These are phyloP conservation scores for Dactylellina drechsleri DNA, from an alignment of 2,329 filamentous ascomycete genomes.

Conservation along the genomic window DNA sequence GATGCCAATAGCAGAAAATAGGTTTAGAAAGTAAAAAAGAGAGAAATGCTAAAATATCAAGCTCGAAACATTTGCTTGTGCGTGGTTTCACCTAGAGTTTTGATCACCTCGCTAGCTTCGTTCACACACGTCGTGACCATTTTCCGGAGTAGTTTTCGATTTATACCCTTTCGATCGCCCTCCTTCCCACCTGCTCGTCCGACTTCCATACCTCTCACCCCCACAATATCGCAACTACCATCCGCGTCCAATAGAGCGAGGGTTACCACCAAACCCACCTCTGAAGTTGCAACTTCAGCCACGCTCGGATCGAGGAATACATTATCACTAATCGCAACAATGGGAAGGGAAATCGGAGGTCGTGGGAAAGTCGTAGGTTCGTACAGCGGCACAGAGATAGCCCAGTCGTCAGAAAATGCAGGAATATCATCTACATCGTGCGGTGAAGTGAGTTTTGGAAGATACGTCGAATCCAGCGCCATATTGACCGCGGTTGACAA, in stretches of 20 bases:
- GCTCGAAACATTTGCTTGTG: slow-evolving; percentile 49
- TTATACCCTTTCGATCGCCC: slow-evolving; percentile 45
- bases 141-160: slow-evolving; percentile 29
- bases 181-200: slow-evolving; percentile 49
- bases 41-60: slow-evolving; percentile 3
- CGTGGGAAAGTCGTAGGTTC: slow-evolving; percentile 63
- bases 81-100: slow-evolving; percentile 33
- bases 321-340: slow-evolving; percentile 85
- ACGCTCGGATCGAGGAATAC: slow-evolving; percentile 92
- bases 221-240: slow-evolving; percentile 44
- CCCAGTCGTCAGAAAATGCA: slow-evolving; percentile 98
- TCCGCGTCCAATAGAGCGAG: slow-evolving; percentile 64
- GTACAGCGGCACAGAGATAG: slow-evolving; percentile 81
- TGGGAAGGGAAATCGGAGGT: slow-evolving; percentile 89
- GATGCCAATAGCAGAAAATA: slow-evolving; percentile 20
- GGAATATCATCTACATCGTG: slow-evolving; percentile 83
- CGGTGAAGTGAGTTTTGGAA: slow-evolving; percentile 86
- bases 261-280: slow-evolving; percentile 86
- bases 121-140: slow-evolving; percentile 43
- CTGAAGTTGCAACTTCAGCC: slow-evolving; percentile 92
- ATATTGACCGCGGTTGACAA: slow-evolving; percentile 93
- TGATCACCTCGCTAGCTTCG: slow-evolving; percentile 43
- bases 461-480: slow-evolving; percentile 84
- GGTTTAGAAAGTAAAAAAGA: not conserved
- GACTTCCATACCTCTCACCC: slow-evolving; percentile 52